Evolutionary conservation across 768 basidiomycete species (phyloP).

Genomic region (Naganishia vishniacii): DNA sequence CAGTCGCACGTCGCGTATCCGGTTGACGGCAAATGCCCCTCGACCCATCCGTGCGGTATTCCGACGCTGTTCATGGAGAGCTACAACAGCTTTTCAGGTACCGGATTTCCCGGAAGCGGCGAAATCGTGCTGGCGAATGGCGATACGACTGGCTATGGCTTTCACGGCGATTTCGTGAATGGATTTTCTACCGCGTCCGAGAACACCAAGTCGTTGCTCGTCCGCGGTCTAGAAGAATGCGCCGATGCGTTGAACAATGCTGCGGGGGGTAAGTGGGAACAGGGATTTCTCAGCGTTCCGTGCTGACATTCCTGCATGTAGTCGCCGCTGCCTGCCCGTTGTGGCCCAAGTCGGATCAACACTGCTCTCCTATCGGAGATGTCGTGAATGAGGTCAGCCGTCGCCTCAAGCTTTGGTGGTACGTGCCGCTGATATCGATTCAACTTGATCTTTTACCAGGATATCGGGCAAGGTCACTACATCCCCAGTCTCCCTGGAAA

Average conservation of each 20-base stretch:
- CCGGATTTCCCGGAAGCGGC: slow-evolving; percentile 27
- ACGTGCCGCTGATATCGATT: too few species aligned
- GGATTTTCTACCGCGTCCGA: slow-evolving; percentile 40
- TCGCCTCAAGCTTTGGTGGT: background rate
- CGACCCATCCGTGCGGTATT: slow-evolving; percentile 40
- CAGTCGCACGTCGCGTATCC: slow-evolving; percentile 49
- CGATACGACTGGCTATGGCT: slow-evolving; percentile 45
- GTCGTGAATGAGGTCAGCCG: slow-evolving; percentile 4
- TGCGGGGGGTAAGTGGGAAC: background rate
- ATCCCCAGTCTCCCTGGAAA: slow-evolving; percentile 40
- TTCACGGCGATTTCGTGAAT: slow-evolving; percentile 47
- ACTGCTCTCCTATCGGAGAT: slow-evolving; percentile 10
- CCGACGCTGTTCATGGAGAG: slow-evolving; percentile 43
- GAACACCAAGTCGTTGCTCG: background rate
- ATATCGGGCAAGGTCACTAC: slow-evolving; percentile 17
- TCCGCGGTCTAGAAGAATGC: slow-evolving; percentile 11
- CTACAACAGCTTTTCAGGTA: slow-evolving; percentile 20
- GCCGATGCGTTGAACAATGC: slow-evolving; percentile 12
- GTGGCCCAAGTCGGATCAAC: slow-evolving; percentile 8
- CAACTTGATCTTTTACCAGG: background rate
- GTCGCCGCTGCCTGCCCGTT: slow-evolving; percentile 8
- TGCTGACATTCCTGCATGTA: background rate
- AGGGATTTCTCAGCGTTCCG: too few species aligned
- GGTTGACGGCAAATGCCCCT: slow-evolving; percentile 41
- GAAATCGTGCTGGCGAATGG: slow-evolving; percentile 45